Conservation (phyloP, 192 early-diverging fungal genomes). For the Umbelopsis sp. region DNA sequence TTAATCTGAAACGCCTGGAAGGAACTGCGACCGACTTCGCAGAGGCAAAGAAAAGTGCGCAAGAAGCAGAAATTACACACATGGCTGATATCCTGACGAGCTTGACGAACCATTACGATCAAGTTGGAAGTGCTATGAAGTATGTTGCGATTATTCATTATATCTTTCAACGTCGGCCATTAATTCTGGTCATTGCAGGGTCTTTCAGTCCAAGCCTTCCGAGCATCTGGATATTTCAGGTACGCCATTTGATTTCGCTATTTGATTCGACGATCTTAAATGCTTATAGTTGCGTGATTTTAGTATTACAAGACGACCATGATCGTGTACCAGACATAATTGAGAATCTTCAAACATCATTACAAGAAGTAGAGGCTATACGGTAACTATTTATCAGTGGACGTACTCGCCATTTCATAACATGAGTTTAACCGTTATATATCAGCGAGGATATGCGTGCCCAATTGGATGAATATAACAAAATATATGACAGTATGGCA, state of each 20-base stretch:
- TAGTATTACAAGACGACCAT: slow-evolving; percentile 35
- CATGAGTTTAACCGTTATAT: too few species aligned
- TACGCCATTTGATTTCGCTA: not conserved
- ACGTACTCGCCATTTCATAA: too few species aligned
- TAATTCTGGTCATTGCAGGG: slow-evolving; percentile 2
- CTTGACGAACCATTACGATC: slow-evolving; percentile 53
- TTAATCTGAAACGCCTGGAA: slow-evolving; percentile 38
- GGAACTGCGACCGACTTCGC: slow-evolving; percentile 42
- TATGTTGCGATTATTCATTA: not conserved
- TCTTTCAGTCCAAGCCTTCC: slow-evolving; percentile 26
- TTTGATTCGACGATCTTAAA: not conserved
- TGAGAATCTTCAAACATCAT: slow-evolving; percentile 16
- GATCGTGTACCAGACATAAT: slow-evolving; percentile 31
- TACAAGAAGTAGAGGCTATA: slow-evolving; percentile 18
- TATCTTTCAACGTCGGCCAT: not conserved
- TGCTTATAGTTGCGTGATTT: not conserved
- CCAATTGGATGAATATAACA: slow-evolving; percentile 1
- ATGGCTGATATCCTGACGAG: slow-evolving; percentile 55
- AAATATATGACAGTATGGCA: slow-evolving; percentile 18
- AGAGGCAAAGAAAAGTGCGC: slow-evolving; percentile 40
- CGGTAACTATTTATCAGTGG: too few species aligned
- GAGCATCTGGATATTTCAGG: slow-evolving; percentile 31
- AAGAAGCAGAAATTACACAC: slow-evolving; percentile 44
- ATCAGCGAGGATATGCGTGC: not conserved
- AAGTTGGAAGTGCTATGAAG: slow-evolving; percentile 48